These are phyloP conservation scores for Phytopythium montanum DNA, from an alignment of 352 stramenopile genomes.

Conservation along the genomic window DNA sequence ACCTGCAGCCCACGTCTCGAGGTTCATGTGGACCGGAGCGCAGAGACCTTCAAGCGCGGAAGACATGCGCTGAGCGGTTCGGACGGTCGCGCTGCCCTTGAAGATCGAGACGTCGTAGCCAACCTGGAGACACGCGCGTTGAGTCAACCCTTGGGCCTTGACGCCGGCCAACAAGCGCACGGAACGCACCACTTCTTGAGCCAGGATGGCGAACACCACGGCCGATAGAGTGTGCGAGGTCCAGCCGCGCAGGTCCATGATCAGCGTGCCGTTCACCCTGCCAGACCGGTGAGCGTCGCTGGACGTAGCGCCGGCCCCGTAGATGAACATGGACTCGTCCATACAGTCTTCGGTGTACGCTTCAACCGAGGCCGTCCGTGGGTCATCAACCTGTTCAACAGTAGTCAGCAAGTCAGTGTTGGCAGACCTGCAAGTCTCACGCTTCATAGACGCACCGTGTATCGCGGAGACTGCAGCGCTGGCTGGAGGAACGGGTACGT, in stretches of 20 bases:
- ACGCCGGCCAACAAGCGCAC: neutral
- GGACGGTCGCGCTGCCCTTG: conserved; percentile 1
- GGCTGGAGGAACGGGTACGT: conserved; percentile 35
- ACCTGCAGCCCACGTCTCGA: conserved; percentile 45
- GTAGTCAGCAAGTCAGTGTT: neutral
- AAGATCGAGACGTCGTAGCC: conserved; percentile 33
- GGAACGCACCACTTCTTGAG: conserved; percentile 25
- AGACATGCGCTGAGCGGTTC: conserved; percentile 29
- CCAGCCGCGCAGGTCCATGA: conserved; percentile 35
- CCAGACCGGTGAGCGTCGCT: conserved; percentile 8
- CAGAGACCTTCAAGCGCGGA: conserved; percentile 29
- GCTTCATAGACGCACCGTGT: conserved; percentile 7
- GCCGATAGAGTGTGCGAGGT: conserved; percentile 34
- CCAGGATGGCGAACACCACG: conserved; percentile 41
- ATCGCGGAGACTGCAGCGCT: conserved; percentile 25
- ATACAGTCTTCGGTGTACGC: conserved; percentile 16
- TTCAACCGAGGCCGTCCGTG: conserved; percentile 10
- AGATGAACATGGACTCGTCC: conserved; percentile 8
- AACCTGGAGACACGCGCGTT: neutral
- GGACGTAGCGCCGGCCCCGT: conserved; percentile 15
- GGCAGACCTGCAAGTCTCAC: neutral
- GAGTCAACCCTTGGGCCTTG: neutral
- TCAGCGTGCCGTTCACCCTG: conserved; percentile 18
- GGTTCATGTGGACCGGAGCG: conserved; percentile 51
- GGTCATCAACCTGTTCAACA: conserved; percentile 23